Conservation (phyloP, 495 filamentous ascomycete species). For the Aspergillus carlsbadensis region DNA sequence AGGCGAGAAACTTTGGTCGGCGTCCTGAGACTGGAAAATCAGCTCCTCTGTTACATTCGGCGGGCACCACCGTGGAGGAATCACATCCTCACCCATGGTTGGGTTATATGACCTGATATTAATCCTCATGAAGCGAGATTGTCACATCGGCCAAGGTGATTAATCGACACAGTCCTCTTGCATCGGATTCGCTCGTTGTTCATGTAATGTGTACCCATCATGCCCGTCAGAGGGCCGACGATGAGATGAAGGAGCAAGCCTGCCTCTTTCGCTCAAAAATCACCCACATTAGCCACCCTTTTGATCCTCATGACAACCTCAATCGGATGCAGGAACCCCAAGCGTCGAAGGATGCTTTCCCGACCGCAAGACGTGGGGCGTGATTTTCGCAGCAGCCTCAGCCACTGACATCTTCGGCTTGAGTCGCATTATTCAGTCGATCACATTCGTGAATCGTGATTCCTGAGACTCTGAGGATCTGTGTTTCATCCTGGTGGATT, state of each 20-base stretch:
- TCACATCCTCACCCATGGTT: not conserved
- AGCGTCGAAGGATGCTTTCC: not conserved
- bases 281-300: too few relatives aligned
- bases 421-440: not conserved
- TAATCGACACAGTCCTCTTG: not conserved
- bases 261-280: too few relatives aligned
- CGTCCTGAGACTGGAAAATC: not conserved
- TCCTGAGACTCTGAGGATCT: too few relatives aligned
- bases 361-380: conserved; percentile 12
- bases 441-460: not conserved
- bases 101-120: conserved; percentile 6
- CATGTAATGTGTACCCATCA: not conserved
- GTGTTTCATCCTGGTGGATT: conserved; percentile 8
- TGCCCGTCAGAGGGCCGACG: too few relatives aligned
- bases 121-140: conserved; percentile 1
- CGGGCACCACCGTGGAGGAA: not conserved
- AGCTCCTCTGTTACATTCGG: conserved; percentile 7
- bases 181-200: not conserved
- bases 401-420: conserved; percentile 5
- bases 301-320: not conserved
- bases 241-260: not conserved
- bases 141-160: not conserved
- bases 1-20: conserved; percentile 5
- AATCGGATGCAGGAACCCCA: not conserved
- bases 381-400: not conserved